Evolutionary conservation across 2,329 filamentous ascomycete species (phyloP).

Genomic region (Ceratocystis cacaofunesta): DNA sequence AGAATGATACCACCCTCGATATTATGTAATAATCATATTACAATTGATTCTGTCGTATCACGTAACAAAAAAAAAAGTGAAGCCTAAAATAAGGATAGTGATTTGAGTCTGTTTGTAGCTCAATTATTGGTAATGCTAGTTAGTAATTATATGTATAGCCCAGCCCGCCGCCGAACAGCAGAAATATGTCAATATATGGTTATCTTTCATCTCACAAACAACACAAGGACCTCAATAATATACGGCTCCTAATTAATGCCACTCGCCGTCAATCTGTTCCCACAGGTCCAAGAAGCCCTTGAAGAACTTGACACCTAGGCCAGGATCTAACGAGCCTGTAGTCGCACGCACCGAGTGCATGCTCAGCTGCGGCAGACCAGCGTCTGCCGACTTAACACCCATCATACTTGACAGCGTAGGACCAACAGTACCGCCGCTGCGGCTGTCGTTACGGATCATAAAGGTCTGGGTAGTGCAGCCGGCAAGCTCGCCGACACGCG

Average conservation of each 20-base stretch:
- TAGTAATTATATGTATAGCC: no score
- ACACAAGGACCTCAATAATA: not conserved
- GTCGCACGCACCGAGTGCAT: slow-evolving; percentile 92
- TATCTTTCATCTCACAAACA: no score
- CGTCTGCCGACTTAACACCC: slow-evolving; percentile 72
- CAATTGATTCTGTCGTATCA: not conserved
- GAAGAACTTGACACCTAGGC: slow-evolving; percentile 75
- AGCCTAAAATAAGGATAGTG: not conserved
- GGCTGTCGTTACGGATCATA: slow-evolving; percentile 84
- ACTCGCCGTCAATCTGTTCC: slow-evolving; percentile 72
- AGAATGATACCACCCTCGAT: not conserved
- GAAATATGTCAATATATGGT: no score
- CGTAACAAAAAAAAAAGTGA: not conserved
- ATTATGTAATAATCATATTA: not conserved
- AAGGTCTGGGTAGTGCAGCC: slow-evolving; percentile 67
- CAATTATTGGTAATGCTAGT: no score
- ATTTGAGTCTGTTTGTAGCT: no score
- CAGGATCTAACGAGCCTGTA: slow-evolving; percentile 72
- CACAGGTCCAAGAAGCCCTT: slow-evolving; percentile 78
- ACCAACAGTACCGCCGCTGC: slow-evolving; percentile 87
- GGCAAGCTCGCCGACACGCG: slow-evolving; percentile 59
- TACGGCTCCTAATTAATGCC: slow-evolving; percentile 31
- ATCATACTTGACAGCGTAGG: slow-evolving; percentile 71
- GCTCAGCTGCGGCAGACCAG: slow-evolving; percentile 76
- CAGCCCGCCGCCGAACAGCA: no score